Base-by-base conservation (phyloP, 306 rosid species). In the Erythrophleum fordii region DNA sequence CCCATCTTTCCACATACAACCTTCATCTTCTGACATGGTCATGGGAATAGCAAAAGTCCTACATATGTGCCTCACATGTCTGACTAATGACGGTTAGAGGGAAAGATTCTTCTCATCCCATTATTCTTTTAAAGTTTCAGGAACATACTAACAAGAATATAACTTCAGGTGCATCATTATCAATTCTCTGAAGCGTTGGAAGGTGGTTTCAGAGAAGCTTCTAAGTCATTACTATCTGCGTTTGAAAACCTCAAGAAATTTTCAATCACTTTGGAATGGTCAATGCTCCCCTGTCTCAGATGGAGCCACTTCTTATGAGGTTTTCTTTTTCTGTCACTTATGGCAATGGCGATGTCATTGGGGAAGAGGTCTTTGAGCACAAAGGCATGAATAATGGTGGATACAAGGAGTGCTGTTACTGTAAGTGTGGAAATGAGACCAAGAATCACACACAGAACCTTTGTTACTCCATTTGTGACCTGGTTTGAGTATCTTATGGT, bases 341-440 rank as follows among this genome's bases (percentile, higher is more conserved):
- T 93, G 81, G 99, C 98, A 81, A 95, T 95, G 28, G 97, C 96
- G 25, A 93, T 68, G 91, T 96, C 99, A 73, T 96, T 93, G 20
- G 97, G 99, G 76, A 96, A 93, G 75, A 96, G 98, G 77, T 96
- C 87, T 66, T 52, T 76, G 34, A 89, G 82, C 26, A 93, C 89
- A 62, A 96, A 92, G 69, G 94, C 99, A 73, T 91, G 98, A 73
- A 92, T 25, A 39, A 92, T 73, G 1, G 98, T 93, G 2, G 90
- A 41, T 34, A 85, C 71, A 52, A 96, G 87, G 11, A 96, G 90
- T 67, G 84, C 79, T 12, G 51, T n/a, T 8, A 93, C 93, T 31
- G 66, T 84, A 67, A 93, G 84, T 16, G 92, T 87, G 18, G 99
- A 88, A 46, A 37, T 39, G 41, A 78, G 75, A 9, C 89, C 55